Evolutionary conservation across 2,329 filamentous ascomycete species (phyloP), one percentile per base, ranked within the genome.

Genomic region (Neocucurbitaria cava): DNA sequence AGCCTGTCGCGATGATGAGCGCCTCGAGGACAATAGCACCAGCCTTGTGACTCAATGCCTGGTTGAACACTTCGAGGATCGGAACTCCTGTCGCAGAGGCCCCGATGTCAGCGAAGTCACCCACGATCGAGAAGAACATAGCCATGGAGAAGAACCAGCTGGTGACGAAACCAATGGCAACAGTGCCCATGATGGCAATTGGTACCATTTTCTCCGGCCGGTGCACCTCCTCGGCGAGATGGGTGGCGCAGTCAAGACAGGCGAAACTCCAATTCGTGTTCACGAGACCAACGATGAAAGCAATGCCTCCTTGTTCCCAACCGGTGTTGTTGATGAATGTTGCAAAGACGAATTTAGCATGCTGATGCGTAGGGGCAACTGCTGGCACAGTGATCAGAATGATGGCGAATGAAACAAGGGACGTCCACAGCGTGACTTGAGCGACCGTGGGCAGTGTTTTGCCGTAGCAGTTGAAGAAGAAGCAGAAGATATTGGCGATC

Each of bases 291-390:
- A 82, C 78, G 40, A 84, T 78, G 68, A 83, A 83, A 18, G 79
- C 80, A 40, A 83, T 78, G 20, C 79, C 80, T 54, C 75, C 73
- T 40, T 75, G 68, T 9, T 62, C 52, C 81, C 79, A 83, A 20
- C 79, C 81, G 0, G 79, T 82, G 54, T 78, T 78, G 67, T 83
- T 84, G 70, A 80, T 78, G 60, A 83, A 83, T 35, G 76, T 81
- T 0, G 78, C 77, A 60, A 83, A 84, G 58, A 84, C 82, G 65
- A 83, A 83, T 20, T 76, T 71, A 48, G 79, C 77, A 31, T 75
- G 69, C 49, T 81, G 75, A 56, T 81, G 77, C 1, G 74, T 76
- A 1, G 77, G 76, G 6, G 79, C 77, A 18, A 71, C 72, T 4
- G 78, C 73, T 0, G 81, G 80, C 3, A 83, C 76, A 5, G 78